Base-by-base conservation (phyloP, 2,329 filamentous ascomycete species). In the Colletotrichum musae region DNA sequence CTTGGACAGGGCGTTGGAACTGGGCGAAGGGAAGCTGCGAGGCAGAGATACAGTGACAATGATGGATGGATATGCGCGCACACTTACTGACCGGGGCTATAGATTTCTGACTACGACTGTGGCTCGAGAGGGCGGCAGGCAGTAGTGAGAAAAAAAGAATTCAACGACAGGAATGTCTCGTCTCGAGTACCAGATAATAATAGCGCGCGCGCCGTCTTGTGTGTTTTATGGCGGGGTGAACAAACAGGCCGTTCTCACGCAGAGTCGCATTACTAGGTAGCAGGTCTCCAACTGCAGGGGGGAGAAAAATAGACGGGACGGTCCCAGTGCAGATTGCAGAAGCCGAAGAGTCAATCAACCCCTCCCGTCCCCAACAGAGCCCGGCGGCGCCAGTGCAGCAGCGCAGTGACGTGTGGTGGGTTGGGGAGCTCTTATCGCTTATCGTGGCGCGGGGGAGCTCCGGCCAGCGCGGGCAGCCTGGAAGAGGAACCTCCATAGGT, bases 391-490 rank as follows among this genome's bases (percentile, higher is more conserved):
- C 41, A 43, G 41, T 15, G 41, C 41, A 39, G 58, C 43, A 50
- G 32, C 47, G 48, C 24, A 57, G 64, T 57, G 58, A 68, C 64
- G 64, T 67, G 61, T 67, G 58, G 58, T 66, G 57, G 59, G 62
- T 43, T 43, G 41, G 16, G 28, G 18, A 70, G 67, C 67, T 70
- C 67, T 70, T 70, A 70, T 70, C 67, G 56, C 51, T 70, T 70
- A 70, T 70, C 67, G 63, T 57, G 63, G 52, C 67, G 67, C 67
- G 63, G 67, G 65, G 67, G 67, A 70, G 67, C 67, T 70, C 64
- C 58, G 43, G 67, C 53, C 60, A 68, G 54, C 53, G 53, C 65
- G 47, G 64, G 65, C 39, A 45, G 13, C 13, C 21, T 24, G 21
- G 21, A 24, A 24, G 21, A 24, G 21, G 21, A 24, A 24, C 21